Percentiles rank a stretch among this genome's conserved stretches.
These are phyloP conservation scores for Phlyctochytrium bullatum DNA, from an alignment of 192 early-diverging fungal species.

Conservation along the genomic window DNA sequence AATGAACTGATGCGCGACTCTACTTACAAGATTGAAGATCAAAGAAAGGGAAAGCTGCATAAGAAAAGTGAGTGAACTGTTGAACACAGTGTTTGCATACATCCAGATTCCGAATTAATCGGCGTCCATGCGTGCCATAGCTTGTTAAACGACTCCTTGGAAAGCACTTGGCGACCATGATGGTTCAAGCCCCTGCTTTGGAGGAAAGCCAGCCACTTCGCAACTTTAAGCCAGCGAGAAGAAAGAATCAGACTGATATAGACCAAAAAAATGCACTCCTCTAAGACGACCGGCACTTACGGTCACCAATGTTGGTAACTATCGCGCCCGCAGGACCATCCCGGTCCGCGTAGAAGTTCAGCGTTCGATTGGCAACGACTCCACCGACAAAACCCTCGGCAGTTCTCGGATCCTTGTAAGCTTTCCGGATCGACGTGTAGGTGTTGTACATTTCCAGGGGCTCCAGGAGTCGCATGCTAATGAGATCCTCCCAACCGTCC, in stretches of 20 bases:
- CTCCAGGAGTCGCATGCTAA: constrained; percentile 12
- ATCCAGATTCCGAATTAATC: neutral
- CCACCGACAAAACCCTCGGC: constrained; percentile 1
- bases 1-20: neutral
- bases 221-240: too few species aligned
- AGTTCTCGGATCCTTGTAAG: neutral
- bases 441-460: constrained; percentile 9
- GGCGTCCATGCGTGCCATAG: neutral
- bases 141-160: neutral
- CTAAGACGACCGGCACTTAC: too few species aligned
- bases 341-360: neutral
- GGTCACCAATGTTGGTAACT: constrained; percentile 10
- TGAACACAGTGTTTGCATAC: neutral
- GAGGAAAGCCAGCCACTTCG: constrained; percentile 17
- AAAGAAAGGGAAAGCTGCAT: neutral
- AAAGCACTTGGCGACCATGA: constrained; percentile 11
- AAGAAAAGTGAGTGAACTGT: neutral
- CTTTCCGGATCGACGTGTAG: neutral
- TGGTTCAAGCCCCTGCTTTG: neutral
- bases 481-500: constrained; percentile 7
- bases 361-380: neutral
- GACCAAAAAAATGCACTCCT: neutral
- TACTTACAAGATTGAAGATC: neutral
- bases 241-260: neutral
- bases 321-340: constrained; percentile 9